phyloP scores from a whole-genome alignment of 352 stramenopile species.

The Globisporangium middletonii region DNA sequence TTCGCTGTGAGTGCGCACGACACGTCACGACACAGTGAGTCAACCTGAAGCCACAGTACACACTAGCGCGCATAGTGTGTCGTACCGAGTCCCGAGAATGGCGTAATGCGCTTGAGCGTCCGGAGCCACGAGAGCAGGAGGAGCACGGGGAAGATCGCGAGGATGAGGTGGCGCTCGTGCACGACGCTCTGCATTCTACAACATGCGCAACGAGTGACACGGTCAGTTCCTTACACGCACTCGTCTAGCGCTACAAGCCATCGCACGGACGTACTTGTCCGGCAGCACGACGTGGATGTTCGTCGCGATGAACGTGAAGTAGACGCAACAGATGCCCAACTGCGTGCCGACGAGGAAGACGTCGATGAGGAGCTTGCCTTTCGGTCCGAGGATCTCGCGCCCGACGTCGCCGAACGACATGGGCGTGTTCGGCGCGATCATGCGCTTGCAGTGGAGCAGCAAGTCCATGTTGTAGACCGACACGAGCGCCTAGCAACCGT shows the following conservation, averaged over 20 bases:
- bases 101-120: constrained; percentile 65
- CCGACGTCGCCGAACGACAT: constrained; percentile 79
- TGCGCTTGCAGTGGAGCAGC: constrained; percentile 58
- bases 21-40: not conserved
- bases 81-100: constrained; percentile 65
- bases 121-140: constrained; percentile 74
- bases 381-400: constrained; percentile 43
- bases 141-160: constrained; percentile 65
- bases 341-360: constrained; percentile 76
- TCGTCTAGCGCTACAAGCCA: not conserved
- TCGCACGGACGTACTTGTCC: constrained; percentile 24
- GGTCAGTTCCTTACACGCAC: too few species aligned
- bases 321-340: constrained; percentile 78
- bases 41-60: not conserved
- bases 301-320: constrained; percentile 80
- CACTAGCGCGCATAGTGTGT: not conserved
- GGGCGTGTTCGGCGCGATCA: constrained; percentile 38
- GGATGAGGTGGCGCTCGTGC: constrained; percentile 72
- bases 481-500: constrained; percentile 39
- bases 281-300: constrained; percentile 77
- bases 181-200: constrained; percentile 44
- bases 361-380: constrained; percentile 67
- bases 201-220: not conserved
- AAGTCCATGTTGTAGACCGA: constrained; percentile 85
- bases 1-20: constrained; percentile 32